A percentile compares a stretch with the other conserved stretches of the same genome.
Evolutionary conservation across 768 basidiomycete species (phyloP).

Genomic region (Collybiopsis luxurians): DNA sequence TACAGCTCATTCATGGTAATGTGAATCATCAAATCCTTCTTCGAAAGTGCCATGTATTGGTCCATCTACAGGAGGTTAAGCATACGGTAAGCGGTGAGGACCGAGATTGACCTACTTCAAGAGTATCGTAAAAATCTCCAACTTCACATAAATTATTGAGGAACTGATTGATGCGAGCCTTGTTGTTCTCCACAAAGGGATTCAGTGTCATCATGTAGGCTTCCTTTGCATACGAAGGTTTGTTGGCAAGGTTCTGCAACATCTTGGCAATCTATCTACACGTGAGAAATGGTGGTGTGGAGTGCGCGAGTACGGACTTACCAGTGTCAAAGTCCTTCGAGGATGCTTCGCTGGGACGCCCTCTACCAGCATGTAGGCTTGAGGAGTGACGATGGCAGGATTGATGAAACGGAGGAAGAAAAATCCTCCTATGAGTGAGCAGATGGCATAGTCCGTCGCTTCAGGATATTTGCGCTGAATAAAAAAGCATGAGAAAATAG

Average conservation of each 20-base stretch:
- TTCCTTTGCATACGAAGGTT: slow-evolving; percentile 97
- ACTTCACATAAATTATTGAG: slow-evolving; percentile 97
- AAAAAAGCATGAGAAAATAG: slow-evolving; percentile 1
- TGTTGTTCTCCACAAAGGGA: slow-evolving; percentile 98
- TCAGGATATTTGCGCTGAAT: slow-evolving; percentile 95
- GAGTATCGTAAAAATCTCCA: slow-evolving; percentile 97
- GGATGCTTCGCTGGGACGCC: slow-evolving; percentile 98
- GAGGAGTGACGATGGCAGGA: slow-evolving; percentile 97
- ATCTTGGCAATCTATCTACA: slow-evolving; percentile 90
- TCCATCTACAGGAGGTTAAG: slow-evolving; percentile 71
- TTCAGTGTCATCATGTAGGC: slow-evolving; percentile 98
- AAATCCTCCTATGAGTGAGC: slow-evolving; percentile 98
- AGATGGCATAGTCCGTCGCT: slow-evolving; percentile 97
- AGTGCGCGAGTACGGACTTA: slow-evolving; percentile 35
- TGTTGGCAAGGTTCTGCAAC: slow-evolving; percentile 98
- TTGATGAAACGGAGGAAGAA: slow-evolving; percentile 99
- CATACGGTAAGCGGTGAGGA: background rate
- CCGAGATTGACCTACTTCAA: slow-evolving; percentile 64
- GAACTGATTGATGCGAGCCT: slow-evolving; percentile 95
- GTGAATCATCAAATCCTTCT: slow-evolving; percentile 97
- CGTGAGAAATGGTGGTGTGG: background rate
- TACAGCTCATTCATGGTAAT: slow-evolving; percentile 99
- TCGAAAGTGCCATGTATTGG: slow-evolving; percentile 99
- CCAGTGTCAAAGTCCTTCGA: slow-evolving; percentile 88
- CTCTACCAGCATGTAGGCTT: slow-evolving; percentile 99